Base-by-base conservation (phyloP, 768 basidiomycete species). In the Dentipellis sp. region DNA sequence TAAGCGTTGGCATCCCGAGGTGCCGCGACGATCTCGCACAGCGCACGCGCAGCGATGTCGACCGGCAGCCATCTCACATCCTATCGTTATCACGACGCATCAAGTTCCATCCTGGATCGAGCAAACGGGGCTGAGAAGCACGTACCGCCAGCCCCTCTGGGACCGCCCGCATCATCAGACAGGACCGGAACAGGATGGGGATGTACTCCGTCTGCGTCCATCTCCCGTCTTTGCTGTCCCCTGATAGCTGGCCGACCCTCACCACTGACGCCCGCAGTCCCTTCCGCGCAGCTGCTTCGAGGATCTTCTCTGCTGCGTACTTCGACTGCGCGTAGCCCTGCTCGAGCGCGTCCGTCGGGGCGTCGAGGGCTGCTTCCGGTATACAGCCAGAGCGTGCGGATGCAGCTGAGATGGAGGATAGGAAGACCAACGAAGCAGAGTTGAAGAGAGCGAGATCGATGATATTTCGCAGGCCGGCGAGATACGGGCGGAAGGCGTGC, bases 301-400 rank as follows among this genome's bases (percentile, higher is more conserved):
- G 40, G 40, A 42, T 9, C 29, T 59, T 57, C 53, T 63, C 59
- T 12, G 56, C 52, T 21, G 59, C 22, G 55, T 57, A 65, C 51
- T 68, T 68, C 17, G 63, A 60, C 42, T 65, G 63, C 7, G 62
- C 56, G 42, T 66, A 66, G 1, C 65, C 65, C 1, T 53, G 50
- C 14, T 19, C 40, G 3, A 42, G 14, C 19, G 40, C 40, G 40
- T 14, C 19, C 40, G 40, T 19, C 14, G 40, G 40, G 40, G 14
- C 40, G 14, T 14, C 40, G 14, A 42, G 19, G 40, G 19, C 3
- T 19, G 14, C 40, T 19, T 42, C 40, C 40, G 35, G 22, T 12
- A 10, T 29, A 29, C 1, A 22, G 59, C 34, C 14, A 19, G 40
- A 19, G 40, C 40, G 40, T 19, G 19, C 40, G 40, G 19, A 42